Conservation (phyloP, 2,329 filamentous ascomycete genomes). For the Stachybotrys chartarum region DNA sequence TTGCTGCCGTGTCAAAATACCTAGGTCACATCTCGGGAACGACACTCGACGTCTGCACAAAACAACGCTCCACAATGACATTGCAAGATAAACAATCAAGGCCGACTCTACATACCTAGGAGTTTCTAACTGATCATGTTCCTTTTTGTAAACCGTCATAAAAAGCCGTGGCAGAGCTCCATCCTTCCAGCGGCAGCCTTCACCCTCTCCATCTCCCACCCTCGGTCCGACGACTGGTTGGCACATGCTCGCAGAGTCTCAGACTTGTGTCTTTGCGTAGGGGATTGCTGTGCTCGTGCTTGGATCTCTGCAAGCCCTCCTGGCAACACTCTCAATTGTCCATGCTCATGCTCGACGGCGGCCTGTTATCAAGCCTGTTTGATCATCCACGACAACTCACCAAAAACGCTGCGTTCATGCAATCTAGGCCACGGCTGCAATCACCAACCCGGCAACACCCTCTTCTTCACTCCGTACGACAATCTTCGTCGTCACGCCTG, state of each 20-base stretch:
- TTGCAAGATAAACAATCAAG: background rate
- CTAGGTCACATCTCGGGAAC: background rate
- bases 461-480: constrained; percentile 88
- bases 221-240: background rate
- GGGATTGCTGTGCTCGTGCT: background rate
- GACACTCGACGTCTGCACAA: background rate
- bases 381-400: background rate
- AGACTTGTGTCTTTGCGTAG: background rate
- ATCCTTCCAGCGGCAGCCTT: background rate
- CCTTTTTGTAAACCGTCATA: background rate
- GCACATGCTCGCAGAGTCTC: background rate
- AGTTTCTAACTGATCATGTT: background rate
- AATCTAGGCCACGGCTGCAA: constrained; percentile 74
- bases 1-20: too few relatives aligned
- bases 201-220: background rate
- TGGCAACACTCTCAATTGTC: background rate
- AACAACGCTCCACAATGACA: background rate
- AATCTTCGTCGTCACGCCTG: constrained; percentile 93
- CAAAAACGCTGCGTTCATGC: background rate
- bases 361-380: too few relatives aligned
- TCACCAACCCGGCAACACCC: constrained; percentile 75
- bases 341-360: too few relatives aligned
- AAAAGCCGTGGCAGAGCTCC: background rate
- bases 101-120: background rate
- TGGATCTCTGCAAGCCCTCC: background rate